Percentiles rank a stretch among this genome's conserved stretches.
Conservation (phyloP, 2,329 filamentous ascomycete genomes). For the Fusarium cicatricum region DNA sequence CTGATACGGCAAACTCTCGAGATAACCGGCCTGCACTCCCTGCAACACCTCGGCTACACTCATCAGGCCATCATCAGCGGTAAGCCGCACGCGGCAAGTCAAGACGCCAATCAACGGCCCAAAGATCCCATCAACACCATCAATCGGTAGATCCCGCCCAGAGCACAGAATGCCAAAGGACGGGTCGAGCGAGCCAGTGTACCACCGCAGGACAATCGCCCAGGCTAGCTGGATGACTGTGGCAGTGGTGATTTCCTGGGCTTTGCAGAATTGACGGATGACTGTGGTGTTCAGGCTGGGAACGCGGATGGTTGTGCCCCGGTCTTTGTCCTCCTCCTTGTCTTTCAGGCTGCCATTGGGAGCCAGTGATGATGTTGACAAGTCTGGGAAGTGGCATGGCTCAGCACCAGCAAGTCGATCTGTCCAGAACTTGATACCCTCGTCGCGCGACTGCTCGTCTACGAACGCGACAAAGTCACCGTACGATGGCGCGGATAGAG, state of each 20-base stretch:
- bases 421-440: neutral
- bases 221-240: constrained; percentile 2
- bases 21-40: neutral
- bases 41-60: neutral
- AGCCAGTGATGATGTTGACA: neutral
- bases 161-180: constrained; percentile 10
- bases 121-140: constrained; percentile 1
- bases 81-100: neutral
- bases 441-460: neutral
- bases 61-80: neutral
- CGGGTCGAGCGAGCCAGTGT: constrained; percentile 3
- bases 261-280: neutral
- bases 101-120: constrained; percentile 10
- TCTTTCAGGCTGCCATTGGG: neutral
- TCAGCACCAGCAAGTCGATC: neutral
- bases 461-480: neutral
- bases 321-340: neutral
- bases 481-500: neutral
- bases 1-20: constrained; percentile 3
- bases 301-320: neutral
- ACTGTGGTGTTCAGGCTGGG: neutral
- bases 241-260: constrained; percentile 3
- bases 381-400: constrained; percentile 8
- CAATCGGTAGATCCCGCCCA: constrained; percentile 4
- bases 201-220: constrained; percentile 8